Evolutionary conservation across 139 green algal genomes (phyloP).

Genomic region (Monoraphidium neglectum): DNA sequence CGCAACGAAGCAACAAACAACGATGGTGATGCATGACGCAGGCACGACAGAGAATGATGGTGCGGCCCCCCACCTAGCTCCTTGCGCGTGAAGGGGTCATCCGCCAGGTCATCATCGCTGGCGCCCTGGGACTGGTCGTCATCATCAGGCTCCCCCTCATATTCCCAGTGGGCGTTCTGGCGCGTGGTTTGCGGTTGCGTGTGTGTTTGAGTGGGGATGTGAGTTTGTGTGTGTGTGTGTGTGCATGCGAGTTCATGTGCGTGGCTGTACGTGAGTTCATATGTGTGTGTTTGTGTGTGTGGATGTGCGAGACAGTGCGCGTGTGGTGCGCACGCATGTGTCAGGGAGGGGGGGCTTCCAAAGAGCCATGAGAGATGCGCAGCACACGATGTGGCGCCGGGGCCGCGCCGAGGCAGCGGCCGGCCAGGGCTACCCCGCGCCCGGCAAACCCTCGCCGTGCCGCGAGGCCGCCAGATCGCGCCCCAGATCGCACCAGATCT

Average conservation of each 20-base stretch:
- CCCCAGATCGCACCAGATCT: not conserved
- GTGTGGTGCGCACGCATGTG: too few species aligned
- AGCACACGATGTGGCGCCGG: not conserved
- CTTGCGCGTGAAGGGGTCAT: conserved; percentile 19
- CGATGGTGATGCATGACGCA: not conserved
- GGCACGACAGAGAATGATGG: not conserved
- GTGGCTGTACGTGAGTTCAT: not conserved
- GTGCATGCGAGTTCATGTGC: not conserved
- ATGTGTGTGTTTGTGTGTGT: too few species aligned
- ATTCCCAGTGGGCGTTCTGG: conserved; percentile 31
- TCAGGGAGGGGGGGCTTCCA: too few species aligned
- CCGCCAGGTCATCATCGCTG: conserved; percentile 17
- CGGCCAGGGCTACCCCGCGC: not conserved
- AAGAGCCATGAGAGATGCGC: not conserved
- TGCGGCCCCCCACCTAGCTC: conserved; percentile 1
- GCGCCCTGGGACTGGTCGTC: conserved; percentile 20
- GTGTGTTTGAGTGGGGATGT: not conserved
- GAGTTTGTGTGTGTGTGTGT: not conserved
- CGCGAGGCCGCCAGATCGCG: not conserved
- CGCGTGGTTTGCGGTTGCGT: not conserved
- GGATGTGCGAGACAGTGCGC: too few species aligned
- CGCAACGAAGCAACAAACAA: not conserved
- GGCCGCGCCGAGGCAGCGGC: not conserved
- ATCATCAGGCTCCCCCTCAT: conserved; percentile 14
- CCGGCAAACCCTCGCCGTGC: not conserved